Base-by-base conservation (phyloP, 2,329 filamentous ascomycete genomes). In the Helminthosporium solani region DNA sequence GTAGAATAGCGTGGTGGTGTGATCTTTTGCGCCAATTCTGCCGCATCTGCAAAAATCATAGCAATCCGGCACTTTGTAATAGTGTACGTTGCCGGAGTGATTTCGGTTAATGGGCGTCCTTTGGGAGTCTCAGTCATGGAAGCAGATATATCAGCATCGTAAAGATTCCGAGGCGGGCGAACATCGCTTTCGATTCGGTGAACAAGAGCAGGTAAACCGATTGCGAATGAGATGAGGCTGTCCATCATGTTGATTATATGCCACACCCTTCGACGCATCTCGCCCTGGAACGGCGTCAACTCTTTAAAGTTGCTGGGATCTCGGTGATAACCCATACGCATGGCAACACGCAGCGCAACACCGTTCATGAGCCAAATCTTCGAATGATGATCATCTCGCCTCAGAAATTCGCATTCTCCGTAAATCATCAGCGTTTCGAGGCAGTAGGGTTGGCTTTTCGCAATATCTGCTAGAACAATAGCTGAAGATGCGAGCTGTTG, bases 291-390 rank as follows among this genome's bases (percentile, higher is more conserved):
- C 1, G 61, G 54, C 1, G 67, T 57, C 21, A 71, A 60, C 11
- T 41, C 42, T n/a, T 56, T 49, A 34, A 66, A 64, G 21, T 64
- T 59, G 18, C 46, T 51, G 3, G 57, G 54, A 41, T 73, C 70
- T 15, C 70, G 61, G 41, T 73, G 71, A 44, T 70, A 70, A 3
- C 71, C 71, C 67, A 71, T 70, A 7, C 61, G 56, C 46, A 63
- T 44, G 7, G 61, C 61, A 1, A 58, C 47, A n/a, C 58, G 53
- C n/a, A 63, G 30, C 2, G 44, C 46, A 7, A 61, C 47, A 9
- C 56, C 59, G 19, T 56, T 50, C 47, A 61, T 52, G n/a, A 62
- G 44, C 56, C 56, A 64, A 9, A 58, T 52, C 45, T 56, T 59
- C 9, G 52, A 43, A 27, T 62, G 54, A 25, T 49, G 44, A 33